A percentile compares a stretch with the other conserved stretches of the same genome.
These are phyloP conservation scores for Pseudogymnoascus sp. DNA, from an alignment of 2,329 filamentous ascomycete genomes.

Conservation along the genomic window DNA sequence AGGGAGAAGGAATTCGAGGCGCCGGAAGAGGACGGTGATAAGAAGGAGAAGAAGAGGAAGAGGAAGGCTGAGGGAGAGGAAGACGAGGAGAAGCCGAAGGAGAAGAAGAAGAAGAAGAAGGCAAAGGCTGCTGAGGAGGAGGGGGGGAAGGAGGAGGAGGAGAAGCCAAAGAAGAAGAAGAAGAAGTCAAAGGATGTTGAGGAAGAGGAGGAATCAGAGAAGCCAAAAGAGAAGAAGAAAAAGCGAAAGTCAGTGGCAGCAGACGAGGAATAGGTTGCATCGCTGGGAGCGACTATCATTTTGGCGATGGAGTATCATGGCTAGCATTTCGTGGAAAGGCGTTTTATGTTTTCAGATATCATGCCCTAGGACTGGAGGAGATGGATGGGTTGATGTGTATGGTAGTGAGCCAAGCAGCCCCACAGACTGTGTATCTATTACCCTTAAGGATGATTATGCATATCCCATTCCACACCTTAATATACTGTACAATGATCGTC, in stretches of 20 bases:
- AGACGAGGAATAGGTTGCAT: slow-evolving; percentile 20
- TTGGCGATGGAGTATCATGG: slow-evolving; percentile 9
- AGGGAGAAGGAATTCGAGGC: slow-evolving; percentile 79
- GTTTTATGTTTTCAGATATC: slow-evolving; percentile 10
- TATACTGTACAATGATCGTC: not conserved
- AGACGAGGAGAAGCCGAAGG: slow-evolving; percentile 13
- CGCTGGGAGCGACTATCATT: slow-evolving; percentile 3
- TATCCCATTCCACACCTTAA: not conserved
- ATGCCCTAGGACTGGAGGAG: not conserved
- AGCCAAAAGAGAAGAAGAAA: slow-evolving; percentile 13
- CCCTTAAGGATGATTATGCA: not conserved
- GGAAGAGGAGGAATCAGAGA: slow-evolving; percentile 11
- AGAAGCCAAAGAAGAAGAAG: slow-evolving; percentile 45
- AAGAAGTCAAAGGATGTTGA: slow-evolving; percentile 22
- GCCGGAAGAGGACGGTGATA: slow-evolving; percentile 63
- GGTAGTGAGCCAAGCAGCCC: not conserved
- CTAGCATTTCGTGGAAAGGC: not conserved
- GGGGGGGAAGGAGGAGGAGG: slow-evolving; percentile 26
- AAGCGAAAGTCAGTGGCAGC: slow-evolving; percentile 11
- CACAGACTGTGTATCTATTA: not conserved
- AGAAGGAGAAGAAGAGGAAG: slow-evolving; percentile 46
- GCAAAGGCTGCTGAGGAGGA: slow-evolving; percentile 13
- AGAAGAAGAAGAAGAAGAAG: slow-evolving; percentile 13
- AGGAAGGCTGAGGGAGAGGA: slow-evolving; percentile 22
- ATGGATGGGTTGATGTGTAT: not conserved